Base-by-base conservation (phyloP, 179 eudicot genomes). In the Pouteria campechiana region DNA sequence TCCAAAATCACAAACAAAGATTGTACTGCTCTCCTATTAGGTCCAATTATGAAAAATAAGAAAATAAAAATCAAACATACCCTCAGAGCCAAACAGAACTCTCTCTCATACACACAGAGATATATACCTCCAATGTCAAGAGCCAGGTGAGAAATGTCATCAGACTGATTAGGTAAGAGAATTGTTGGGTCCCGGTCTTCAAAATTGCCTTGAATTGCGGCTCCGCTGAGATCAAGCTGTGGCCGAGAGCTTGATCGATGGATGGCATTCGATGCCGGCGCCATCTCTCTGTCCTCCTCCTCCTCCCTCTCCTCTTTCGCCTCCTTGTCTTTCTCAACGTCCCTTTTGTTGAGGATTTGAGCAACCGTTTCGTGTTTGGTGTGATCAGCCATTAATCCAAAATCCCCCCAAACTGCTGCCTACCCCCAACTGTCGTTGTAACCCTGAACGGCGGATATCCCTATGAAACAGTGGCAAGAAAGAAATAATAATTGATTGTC, bases 121-220 rank as follows among this genome's bases (percentile, higher is more conserved):
- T 27, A 41, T 30, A 45, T 31, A 90, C 98, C 98, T 82, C 98
- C 98, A 72, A 90, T 90, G 45, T 90, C 98, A 49, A 90, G 55
- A 56, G 98, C 96, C 72, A 90, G 57, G 54, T 86, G 98, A 46
- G 90, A 90, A 22, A 82, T 81, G 55, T 90, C 98, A 77, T 90
- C 98, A 70, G 92, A 79, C 61, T 90, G 98, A 67, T 90, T 86
- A 46, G 98, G 98, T 63, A 90, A 70, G 30, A 90, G 61, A 54
- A 90, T 90, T 5, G 94, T 69, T 8, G 98, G 98, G 37, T 90
- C 83, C 55, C 48, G 79, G 45, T 79, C 98, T 67, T 90, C 98
- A 37, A 82, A 90, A 63, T 77, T 90, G 23, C 98, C 98, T 34
- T 87, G 85, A 59, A 90, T 90, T 6, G 94, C 98, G 9, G 98